Conservation (phyloP, 192 early-diverging fungal species). For the Mortierella hygrophila region DNA sequence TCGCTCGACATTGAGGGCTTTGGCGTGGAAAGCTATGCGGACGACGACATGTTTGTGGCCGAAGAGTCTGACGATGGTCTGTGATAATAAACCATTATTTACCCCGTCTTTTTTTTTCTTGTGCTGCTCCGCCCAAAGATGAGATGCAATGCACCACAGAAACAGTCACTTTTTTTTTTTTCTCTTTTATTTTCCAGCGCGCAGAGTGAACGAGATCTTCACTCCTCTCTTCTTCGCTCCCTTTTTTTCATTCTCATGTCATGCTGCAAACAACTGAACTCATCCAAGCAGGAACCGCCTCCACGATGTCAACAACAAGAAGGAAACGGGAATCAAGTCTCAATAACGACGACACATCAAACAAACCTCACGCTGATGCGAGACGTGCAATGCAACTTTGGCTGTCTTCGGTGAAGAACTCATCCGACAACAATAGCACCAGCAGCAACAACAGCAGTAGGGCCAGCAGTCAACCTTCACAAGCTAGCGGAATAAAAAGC, state of each 20-base stretch:
- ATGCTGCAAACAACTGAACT: not conserved
- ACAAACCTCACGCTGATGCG: not conserved
- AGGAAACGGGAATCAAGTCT: not conserved
- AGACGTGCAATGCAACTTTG: not conserved
- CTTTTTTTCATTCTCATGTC: not conserved
- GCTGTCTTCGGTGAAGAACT: not conserved
- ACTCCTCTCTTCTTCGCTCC: not conserved
- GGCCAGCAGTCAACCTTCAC: not conserved
- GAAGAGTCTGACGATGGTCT: slow-evolving; percentile 44
- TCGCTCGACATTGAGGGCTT: slow-evolving; percentile 44
- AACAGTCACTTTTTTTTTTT: not conserved
- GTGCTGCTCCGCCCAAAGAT: not conserved
- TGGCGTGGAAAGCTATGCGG: slow-evolving; percentile 25
- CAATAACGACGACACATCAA: not conserved
- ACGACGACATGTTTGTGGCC: slow-evolving; percentile 29
- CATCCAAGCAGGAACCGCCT: not conserved
- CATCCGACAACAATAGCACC: not conserved
- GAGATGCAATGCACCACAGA: not conserved
- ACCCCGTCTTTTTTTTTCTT: not conserved
- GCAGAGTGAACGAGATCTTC: not conserved
- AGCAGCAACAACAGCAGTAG: not conserved
- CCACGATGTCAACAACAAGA: not conserved
- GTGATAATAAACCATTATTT: not conserved
- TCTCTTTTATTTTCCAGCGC: not conserved
- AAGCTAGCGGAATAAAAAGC: not conserved